Base-by-base conservation (phyloP, 78 protist genomes). In the Dictyostelium capitatum region DNA sequence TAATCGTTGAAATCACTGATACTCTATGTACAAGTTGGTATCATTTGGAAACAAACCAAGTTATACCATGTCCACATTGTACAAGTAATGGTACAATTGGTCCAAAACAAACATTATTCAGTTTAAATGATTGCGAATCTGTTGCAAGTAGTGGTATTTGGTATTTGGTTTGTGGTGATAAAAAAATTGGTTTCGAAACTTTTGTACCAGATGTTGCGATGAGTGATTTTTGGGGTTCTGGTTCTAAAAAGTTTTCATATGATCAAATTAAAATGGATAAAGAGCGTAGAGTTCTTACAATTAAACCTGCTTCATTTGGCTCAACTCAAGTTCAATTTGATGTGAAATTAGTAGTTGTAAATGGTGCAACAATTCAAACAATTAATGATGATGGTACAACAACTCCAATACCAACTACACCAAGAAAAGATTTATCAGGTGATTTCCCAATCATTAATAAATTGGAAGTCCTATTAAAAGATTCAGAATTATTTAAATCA, bases 131-230 rank as follows among this genome's bases (percentile, higher is more conserved):
- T 19, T 87, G 93, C 77, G 93, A 87, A 51, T 10, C 59, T 1
- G 77, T 82, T 43, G 93, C 93, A 15, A 59, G 78, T 47, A 56
- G 54, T 65, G 84, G 93, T 25, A 62, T 59, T 11, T 87, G 93
- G 93, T 87, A 28, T n/a, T 47, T 87, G 1, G 14, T 37, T 6
- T 87, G 93, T 64, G 84, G 84, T 37, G 73, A 56, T 32, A 56
- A 79, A 74, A 74, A 65, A 19, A 87, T 87, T n/a, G 8, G 46
- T 53, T 82, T 87, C 0, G 93, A 87, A n/a, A 64, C 64, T 14
- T 87, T 87, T 87, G 93, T 87, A 41, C 93, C 93, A 3, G 93
- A 87, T 77, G 93, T 87, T 54, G 93, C 93, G 0, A 28, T 87
- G 78, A 53, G 54, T n/a, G 93, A 87, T 54, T 87, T 87, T 10